Base-by-base conservation (phyloP, 2,329 filamentous ascomycete genomes). In the Beauveria medogensis region DNA sequence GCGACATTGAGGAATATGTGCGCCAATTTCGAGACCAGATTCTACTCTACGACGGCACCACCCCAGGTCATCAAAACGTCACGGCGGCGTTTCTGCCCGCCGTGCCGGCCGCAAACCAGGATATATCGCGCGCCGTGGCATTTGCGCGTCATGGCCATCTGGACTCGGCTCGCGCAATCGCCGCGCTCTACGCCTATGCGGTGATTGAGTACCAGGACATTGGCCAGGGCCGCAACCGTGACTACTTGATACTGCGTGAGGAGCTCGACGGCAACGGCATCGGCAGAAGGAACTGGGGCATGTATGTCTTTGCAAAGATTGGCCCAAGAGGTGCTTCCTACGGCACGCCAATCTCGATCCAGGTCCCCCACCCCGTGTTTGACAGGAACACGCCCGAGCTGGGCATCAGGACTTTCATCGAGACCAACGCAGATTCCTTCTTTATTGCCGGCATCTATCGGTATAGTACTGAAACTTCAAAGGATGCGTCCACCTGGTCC, bases 381-480 rank as follows among this genome's bases (percentile, higher is more conserved):
- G 58, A 60, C 58, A 60, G 55, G 51, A 48, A 55, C 22, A 60
- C 58, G 3, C 51, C 58, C 3, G n/a, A 55, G 18, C 43, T 60
- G 6, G 58, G 51, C 18, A 55, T 55, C 51, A 24, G 51, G 4
- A 44, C 58, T 4, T 55, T 60, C 8, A 43, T 60, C 50, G 58
- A 60, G 9, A 60, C 58, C 5, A 54, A 55, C 22, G 58, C 58
- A 7, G 58, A 55, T 28, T 55, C 58, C 2, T 54, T 60, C 30
- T 54, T 60, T 18, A 54, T 60, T n/a, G 20, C 58, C 12, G 58
- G 58, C 5, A 48, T 54, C 10, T 51, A 60, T 37, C 40, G 58
- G 4, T 54, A 60, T 7, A 60, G 26, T 16, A 48, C 50, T 5
- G 41, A 54, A 6, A 6, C 47, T 14, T 44, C 56, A 0, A 47